Conservation (phyloP, 2,329 filamentous ascomycete species). For the Scedosporium aurantiacum region DNA sequence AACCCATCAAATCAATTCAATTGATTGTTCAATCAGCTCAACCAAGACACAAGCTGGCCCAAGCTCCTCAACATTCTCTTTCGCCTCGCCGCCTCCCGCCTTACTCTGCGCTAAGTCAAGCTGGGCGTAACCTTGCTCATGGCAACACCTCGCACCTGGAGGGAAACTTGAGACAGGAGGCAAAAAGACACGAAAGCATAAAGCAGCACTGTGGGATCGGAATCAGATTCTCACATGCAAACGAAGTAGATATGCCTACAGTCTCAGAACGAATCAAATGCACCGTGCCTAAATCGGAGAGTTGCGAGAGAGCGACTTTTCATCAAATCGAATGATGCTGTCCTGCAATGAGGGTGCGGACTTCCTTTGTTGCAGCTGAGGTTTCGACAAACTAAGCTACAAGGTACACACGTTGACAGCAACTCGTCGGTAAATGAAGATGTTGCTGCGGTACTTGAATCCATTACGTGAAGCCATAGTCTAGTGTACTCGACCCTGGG, state of each 20-base stretch:
- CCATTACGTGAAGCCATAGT: not conserved
- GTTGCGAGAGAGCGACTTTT: too few species aligned
- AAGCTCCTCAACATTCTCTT: conserved; percentile 7
- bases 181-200: not conserved
- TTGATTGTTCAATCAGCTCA: not conserved
- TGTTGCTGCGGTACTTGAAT: not conserved
- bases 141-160: not conserved
- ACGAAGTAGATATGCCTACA: too few species aligned
- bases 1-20: not conserved
- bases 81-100: not conserved
- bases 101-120: not conserved
- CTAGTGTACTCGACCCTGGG: not conserved
- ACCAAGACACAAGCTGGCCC: conserved; percentile 5
- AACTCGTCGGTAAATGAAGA: too few species aligned
- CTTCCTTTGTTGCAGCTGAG: too few species aligned
- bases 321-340: too few species aligned
- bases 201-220: too few species aligned
- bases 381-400: too few species aligned
- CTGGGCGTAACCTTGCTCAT: not conserved
- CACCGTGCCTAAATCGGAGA: too few species aligned
- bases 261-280: too few species aligned
- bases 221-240: too few species aligned
- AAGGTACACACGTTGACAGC: too few species aligned
- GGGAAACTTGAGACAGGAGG: not conserved
- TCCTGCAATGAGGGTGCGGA: too few species aligned